Percentiles rank a stretch among this genome's conserved stretches.
Evolutionary conservation across 2,329 filamentous ascomycete genomes (phyloP).

Genomic region (Zymoseptoria tritici): DNA sequence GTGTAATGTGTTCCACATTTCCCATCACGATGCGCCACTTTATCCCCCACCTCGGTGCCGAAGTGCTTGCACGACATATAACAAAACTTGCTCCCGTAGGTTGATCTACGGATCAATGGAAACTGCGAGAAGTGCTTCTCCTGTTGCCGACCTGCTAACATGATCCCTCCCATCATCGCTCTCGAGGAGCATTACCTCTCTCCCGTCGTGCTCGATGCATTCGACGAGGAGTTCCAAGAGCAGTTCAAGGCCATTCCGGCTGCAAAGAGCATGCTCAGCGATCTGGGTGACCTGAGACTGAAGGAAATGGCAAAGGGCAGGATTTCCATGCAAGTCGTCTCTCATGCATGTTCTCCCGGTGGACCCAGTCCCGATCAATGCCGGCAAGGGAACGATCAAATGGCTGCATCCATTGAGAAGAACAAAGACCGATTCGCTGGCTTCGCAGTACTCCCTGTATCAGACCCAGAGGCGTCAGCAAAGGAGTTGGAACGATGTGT

Average conservation of each 20-base stretch:
- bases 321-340: constrained; percentile 30
- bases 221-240: constrained; percentile 24
- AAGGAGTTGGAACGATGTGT: constrained; percentile 29
- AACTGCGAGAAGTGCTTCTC: neutral
- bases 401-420: constrained; percentile 24
- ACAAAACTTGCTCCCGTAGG: neutral
- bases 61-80: neutral
- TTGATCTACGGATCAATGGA: neutral
- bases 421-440: constrained; percentile 27
- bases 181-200: constrained; percentile 33
- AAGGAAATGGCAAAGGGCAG: constrained; percentile 28
- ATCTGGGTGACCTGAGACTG: constrained; percentile 25
- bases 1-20: neutral
- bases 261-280: constrained; percentile 23
- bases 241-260: constrained; percentile 28
- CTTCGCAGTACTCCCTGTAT: constrained; percentile 30
- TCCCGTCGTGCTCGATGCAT: constrained; percentile 25
- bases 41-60: neutral
- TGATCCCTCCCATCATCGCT: constrained; percentile 30
- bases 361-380: constrained; percentile 22
- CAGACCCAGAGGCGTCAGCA: constrained; percentile 25
- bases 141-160: constrained; percentile 8
- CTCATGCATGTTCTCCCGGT: constrained; percentile 27
- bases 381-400: constrained; percentile 28
- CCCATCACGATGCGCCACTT: neutral